phyloP scores from a whole-genome alignment of 2,329 filamentous ascomycete species.

The Fusarium sulawesiense region DNA sequence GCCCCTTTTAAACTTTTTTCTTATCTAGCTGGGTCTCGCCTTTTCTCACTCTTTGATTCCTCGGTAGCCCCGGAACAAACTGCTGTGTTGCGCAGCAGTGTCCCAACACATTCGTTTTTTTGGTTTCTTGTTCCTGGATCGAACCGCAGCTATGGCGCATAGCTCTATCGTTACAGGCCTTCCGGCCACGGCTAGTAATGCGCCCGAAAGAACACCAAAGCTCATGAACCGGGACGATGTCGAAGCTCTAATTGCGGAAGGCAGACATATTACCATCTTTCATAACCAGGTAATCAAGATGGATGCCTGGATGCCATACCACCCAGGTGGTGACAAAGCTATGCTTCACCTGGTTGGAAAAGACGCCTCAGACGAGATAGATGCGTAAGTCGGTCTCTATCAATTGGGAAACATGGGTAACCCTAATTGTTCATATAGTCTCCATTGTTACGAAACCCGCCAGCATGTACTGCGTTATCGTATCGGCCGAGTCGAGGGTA shows the following conservation, averaged over 20 bases:
- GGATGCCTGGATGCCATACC: constrained; percentile 88
- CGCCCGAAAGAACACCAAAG: constrained; percentile 48
- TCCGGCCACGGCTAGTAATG: constrained; percentile 24
- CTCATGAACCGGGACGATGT: constrained; percentile 53
- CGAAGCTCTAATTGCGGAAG: constrained; percentile 85
- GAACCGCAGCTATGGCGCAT: constrained; percentile 14
- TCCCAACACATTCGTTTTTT: constrained; percentile 10
- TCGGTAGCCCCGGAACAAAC: not conserved
- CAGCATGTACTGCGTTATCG: constrained; percentile 83
- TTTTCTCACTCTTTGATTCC: not conserved
- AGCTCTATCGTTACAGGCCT: constrained; percentile 40
- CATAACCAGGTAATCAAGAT: constrained; percentile 85
- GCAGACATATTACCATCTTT: constrained; percentile 82
- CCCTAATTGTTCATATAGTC: constrained; percentile 58
- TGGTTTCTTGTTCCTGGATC: not conserved
- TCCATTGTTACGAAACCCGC: constrained; percentile 84
- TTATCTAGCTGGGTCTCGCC: not conserved
- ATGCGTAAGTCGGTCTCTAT: constrained; percentile 70
- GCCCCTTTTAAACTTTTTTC: constrained; percentile 6
- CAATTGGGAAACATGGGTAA: not conserved
- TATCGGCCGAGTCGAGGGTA: constrained; percentile 83
- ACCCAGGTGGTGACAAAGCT: constrained; percentile 91
- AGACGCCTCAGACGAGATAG: constrained; percentile 95
- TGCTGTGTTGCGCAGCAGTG: constrained; percentile 7
- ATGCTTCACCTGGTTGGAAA: constrained; percentile 93